A percentile compares a stretch with the other conserved stretches of the same genome.
These are phyloP conservation scores for Pseudonitzschia pungens DNA, from an alignment of 108 stramenopile species.

Conservation along the genomic window DNA sequence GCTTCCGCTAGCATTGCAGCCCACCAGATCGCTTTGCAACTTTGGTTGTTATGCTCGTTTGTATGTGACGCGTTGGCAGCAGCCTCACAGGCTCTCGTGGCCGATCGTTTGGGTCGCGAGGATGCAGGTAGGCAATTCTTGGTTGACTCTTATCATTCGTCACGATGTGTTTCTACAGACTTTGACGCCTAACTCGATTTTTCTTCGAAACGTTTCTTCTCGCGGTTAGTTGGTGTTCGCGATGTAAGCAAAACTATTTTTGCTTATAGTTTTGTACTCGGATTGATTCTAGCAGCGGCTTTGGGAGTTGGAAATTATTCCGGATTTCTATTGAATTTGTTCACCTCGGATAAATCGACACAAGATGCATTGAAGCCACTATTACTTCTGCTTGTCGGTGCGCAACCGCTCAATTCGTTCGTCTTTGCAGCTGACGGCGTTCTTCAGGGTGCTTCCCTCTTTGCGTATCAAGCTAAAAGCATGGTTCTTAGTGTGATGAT, in stretches of 20 bases:
- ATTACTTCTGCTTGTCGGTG: slow-evolving; percentile 55
- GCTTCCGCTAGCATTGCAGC: slow-evolving; percentile 68
- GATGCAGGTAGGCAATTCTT: slow-evolving; percentile 21
- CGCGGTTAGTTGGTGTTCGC: slow-evolving; percentile 21
- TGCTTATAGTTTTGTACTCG: slow-evolving; percentile 53
- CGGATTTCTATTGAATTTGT: slow-evolving; percentile 56
- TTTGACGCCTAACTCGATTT: background rate
- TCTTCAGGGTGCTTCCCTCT: slow-evolving; percentile 70
- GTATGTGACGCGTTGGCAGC: slow-evolving; percentile 71
- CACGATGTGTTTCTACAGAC: no score
- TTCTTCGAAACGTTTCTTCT: background rate
- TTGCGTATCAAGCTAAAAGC: slow-evolving; percentile 68
- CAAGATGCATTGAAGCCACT: slow-evolving; percentile 48
- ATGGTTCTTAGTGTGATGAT: slow-evolving; percentile 66
- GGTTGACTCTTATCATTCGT: background rate
- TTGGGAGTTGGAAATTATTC: slow-evolving; percentile 49
- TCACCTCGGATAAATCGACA: slow-evolving; percentile 58
- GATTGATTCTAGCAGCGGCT: slow-evolving; percentile 35
- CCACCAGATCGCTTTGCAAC: slow-evolving; percentile 76
- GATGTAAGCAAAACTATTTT: slow-evolving; percentile 59
- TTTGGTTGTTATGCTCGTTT: slow-evolving; percentile 77
- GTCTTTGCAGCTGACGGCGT: slow-evolving; percentile 82
- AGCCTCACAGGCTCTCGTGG: slow-evolving; percentile 75
- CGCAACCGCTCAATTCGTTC: slow-evolving; percentile 77
- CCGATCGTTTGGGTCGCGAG: slow-evolving; percentile 64